Evolutionary conservation across 1,284 basidiomycete species (phyloP).

Genomic region (Cystobasidium sp.): DNA sequence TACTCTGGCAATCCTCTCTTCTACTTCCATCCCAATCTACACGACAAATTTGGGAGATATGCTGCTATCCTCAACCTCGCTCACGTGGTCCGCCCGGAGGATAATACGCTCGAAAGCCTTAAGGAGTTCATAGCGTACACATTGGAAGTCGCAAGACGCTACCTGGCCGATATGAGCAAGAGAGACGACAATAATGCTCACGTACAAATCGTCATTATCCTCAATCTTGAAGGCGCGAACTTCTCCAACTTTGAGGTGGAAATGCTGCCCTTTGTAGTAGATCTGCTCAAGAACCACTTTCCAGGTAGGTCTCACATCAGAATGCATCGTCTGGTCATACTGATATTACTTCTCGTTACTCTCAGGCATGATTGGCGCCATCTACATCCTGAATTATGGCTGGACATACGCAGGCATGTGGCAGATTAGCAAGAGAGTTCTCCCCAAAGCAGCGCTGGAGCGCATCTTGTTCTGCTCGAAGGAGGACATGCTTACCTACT

Average conservation of each 20-base stretch:
- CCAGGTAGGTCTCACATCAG: conserved; percentile 57
- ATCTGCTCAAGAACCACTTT: conserved; percentile 65
- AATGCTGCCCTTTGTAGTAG: conserved; percentile 54
- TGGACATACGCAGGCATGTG: conserved; percentile 80
- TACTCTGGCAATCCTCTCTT: conserved; percentile 49
- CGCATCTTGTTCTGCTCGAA: conserved; percentile 73
- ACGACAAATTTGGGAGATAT: conserved; percentile 51
- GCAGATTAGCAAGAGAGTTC: conserved; percentile 71
- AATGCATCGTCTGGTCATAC: neutral
- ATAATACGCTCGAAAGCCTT: conserved; percentile 49
- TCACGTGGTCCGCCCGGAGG: conserved; percentile 48
- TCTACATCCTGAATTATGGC: conserved; percentile 78
- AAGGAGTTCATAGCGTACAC: conserved; percentile 50
- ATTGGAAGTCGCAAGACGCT: conserved; percentile 50
- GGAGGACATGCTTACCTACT: conserved; percentile 66
- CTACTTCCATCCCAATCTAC: conserved; percentile 52
- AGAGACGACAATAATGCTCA: conserved; percentile 21
- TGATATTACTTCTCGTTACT: neutral
- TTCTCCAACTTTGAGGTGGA: conserved; percentile 52
- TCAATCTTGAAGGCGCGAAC: conserved; percentile 40
- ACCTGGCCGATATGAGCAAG: conserved; percentile 48
- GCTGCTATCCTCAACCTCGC: conserved; percentile 51
- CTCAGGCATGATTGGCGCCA: conserved; percentile 56
- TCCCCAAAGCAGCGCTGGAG: conserved; percentile 71
- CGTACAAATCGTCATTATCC: conserved; percentile 41